Base-by-base conservation (phyloP, 2,329 filamentous ascomycete genomes). In the Fusarium citri region DNA sequence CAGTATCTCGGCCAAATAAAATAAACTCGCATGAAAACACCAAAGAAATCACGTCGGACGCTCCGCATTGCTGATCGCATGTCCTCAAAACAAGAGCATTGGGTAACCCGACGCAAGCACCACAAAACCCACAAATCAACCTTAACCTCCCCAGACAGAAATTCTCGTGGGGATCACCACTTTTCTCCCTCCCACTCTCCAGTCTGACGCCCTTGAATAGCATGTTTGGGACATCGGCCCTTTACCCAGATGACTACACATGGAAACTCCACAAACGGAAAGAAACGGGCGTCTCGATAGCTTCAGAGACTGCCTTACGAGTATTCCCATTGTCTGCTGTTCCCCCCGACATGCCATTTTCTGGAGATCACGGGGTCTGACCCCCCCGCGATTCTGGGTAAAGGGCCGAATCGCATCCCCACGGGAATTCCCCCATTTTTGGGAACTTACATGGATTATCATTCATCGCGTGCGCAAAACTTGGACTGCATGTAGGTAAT, bases 341-440 rank as follows among this genome's bases (percentile, higher is more conserved):
- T n/a, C n/a, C n/a, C n/a, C n/a, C 28, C 28, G 30, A 53, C 61
- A 59, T 60, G 55, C 48, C 46, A 37, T 59, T 56, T 22, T 48
- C 40, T 42, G 61, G 25, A 66, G 42, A 61, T 66, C 63, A 66
- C 63, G 61, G 63, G 63, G 58, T 55, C 30, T 48, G 63, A 66
- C 63, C 63, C 63, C 61, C 61, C 61, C 49, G 63, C 63, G 63
- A 66, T 66, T 46, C 61, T 66, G 61, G 63, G 61, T 66, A 66
- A 66, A 66, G 61, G 63, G 12, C 63, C 63, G 63, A 66, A 30
- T 66, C n/a, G 1, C 43, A 12, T 31, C 63, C 61, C 56, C 63
- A n/a, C n/a, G 26, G 63, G 65, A 55, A 42, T 37, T n/a, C 18
- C 54, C 34, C 53, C 46, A 54, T n/a, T 66, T 41, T 60, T 54